Evolutionary conservation across 345 rosid genomes (phyloP).

Genomic region (Xanthoceras sorbifolium): DNA sequence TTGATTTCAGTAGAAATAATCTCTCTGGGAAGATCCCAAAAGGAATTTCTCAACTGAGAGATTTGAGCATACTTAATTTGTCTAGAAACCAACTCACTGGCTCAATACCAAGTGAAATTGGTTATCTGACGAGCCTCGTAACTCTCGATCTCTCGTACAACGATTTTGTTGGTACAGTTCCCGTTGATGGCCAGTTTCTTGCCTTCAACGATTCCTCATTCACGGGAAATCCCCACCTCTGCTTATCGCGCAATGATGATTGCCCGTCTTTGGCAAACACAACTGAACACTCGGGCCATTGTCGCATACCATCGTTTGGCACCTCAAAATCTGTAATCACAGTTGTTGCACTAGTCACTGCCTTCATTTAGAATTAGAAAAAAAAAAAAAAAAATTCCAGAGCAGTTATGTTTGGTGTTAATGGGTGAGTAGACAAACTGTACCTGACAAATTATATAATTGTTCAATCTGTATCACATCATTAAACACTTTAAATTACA

Average conservation of each 20-base stretch:
- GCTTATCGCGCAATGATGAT: constrained; percentile 40
- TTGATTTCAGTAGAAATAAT: constrained; percentile 69
- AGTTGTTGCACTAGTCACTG: constrained; percentile 41
- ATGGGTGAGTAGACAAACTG: no score
- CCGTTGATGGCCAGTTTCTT: constrained; percentile 70
- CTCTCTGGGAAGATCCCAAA: constrained; percentile 62
- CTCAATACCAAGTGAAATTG: constrained; percentile 59
- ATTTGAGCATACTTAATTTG: constrained; percentile 59
- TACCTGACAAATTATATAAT: no score
- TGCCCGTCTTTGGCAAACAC: constrained; percentile 37
- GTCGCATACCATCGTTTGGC: constrained; percentile 32
- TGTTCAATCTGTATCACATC: no score
- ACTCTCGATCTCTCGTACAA: constrained; percentile 76
- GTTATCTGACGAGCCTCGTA: constrained; percentile 68
- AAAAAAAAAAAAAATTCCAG: no score
- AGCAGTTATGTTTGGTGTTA: neutral
- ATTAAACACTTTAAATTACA: no score
- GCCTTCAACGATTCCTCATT: constrained; percentile 72
- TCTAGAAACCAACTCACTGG: constrained; percentile 79
- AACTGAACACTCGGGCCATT: constrained; percentile 30
- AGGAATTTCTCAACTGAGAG: constrained; percentile 42
- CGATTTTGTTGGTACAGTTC: constrained; percentile 62
- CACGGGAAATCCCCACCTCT: constrained; percentile 70
- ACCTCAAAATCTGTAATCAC: constrained; percentile 48
- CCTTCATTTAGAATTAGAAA: constrained; percentile 8